Percentiles rank a stretch among this genome's conserved stretches.
Evolutionary conservation across 1,139 yeast genomes (phyloP).

Genomic region (Scheffersomyces cryptocercus): DNA sequence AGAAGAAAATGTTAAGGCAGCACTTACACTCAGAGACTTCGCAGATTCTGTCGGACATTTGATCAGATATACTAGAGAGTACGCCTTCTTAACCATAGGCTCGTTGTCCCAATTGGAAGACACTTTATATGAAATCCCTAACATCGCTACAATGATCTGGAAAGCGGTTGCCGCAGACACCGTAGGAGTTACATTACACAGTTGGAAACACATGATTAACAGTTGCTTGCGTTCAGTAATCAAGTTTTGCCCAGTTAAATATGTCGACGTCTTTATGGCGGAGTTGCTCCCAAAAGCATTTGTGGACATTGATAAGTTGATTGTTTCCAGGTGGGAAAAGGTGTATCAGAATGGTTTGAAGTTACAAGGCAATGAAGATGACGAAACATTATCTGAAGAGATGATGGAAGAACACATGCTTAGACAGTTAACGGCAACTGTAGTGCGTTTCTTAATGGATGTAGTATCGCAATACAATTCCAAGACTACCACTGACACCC

Average conservation of each 20-base stretch:
- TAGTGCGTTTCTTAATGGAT: constrained; percentile 87
- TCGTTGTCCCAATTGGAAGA: constrained; percentile 89
- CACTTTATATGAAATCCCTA: constrained; percentile 84
- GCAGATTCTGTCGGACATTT: constrained; percentile 99
- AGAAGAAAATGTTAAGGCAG: constrained; percentile 92
- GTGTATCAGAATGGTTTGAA: constrained; percentile 72
- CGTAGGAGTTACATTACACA: constrained; percentile 86
- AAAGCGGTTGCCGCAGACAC: constrained; percentile 84
- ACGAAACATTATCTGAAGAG: constrained; percentile 88
- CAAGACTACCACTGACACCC: constrained; percentile 53
- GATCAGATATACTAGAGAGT: constrained; percentile 92
- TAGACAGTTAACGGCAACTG: constrained; percentile 90
- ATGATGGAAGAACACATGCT: constrained; percentile 97
- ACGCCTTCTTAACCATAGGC: constrained; percentile 87
- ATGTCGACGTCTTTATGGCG: constrained; percentile 68
- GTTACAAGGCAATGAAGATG: constrained; percentile 68
- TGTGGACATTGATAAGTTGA: constrained; percentile 66
- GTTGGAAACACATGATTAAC: constrained; percentile 96
- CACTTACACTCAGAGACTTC: constrained; percentile 89
- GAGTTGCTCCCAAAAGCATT: constrained; percentile 78
- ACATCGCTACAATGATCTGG: constrained; percentile 75
- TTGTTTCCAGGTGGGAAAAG: constrained; percentile 73
- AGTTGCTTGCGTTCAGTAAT: constrained; percentile 84
- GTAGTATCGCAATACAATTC: constrained; percentile 72
- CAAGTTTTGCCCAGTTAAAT: constrained; percentile 80